A percentile compares a stretch with the other conserved stretches of the same genome.
phyloP scores from a whole-genome alignment of 192 early-diverging fungal genomes.

The Gonapodya sp. region DNA sequence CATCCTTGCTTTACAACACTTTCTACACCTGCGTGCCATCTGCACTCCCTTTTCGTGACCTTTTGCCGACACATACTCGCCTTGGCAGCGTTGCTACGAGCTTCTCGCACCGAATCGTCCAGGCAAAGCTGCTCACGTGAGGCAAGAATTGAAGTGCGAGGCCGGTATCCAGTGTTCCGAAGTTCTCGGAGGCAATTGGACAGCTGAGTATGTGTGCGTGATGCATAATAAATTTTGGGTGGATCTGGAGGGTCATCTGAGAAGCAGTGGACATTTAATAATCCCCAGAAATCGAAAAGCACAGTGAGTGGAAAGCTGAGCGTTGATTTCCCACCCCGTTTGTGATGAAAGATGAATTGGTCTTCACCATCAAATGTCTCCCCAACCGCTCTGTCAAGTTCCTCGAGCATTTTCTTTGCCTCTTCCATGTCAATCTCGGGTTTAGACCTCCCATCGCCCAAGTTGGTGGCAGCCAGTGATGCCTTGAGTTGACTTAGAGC shows the following conservation, averaged over 20 bases:
- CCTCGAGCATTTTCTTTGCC: background rate
- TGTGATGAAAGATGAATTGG: too few species aligned
- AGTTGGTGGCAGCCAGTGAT: background rate
- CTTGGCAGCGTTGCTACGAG: conserved; percentile 18
- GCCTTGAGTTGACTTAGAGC: conserved; percentile 17
- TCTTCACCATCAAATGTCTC: background rate
- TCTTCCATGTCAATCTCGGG: background rate
- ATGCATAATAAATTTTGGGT: conserved; percentile 26
- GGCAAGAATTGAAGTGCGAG: conserved; percentile 36
- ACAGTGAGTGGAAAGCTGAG: too few species aligned
- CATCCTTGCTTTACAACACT: background rate
- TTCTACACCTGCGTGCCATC: conserved; percentile 19
- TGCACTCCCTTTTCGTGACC: conserved; percentile 25
- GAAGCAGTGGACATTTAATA: background rate
- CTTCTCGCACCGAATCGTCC: conserved; percentile 24
- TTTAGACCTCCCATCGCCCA: background rate
- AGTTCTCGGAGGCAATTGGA: conserved; percentile 42
- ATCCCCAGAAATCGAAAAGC: background rate
- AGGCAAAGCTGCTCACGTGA: conserved; percentile 56
- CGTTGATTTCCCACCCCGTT: too few species aligned
- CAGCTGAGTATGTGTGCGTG: conserved; percentile 48
- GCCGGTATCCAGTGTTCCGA: conserved; percentile 33
- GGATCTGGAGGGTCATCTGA: conserved; percentile 4
- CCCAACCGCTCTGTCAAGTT: background rate
- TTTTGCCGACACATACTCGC: conserved; percentile 34